Evolutionary conservation across 2,329 filamentous ascomycete species (phyloP).

Genomic region (Colletotrichum eremochloae): DNA sequence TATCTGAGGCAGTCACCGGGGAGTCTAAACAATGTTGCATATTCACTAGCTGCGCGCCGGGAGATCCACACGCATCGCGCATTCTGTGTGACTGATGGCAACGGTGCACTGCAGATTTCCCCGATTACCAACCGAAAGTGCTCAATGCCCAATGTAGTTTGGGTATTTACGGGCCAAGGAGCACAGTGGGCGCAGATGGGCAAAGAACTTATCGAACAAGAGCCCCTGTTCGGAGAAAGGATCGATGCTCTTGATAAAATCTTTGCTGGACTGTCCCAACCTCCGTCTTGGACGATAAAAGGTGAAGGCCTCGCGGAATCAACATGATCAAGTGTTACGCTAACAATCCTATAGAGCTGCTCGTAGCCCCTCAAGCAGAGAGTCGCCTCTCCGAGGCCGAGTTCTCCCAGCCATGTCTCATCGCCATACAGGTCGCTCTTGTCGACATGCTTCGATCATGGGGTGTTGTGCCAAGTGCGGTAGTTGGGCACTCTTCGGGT

Average conservation of each 20-base stretch:
- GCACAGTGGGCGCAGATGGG: slow-evolving; percentile 44
- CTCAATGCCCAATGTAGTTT: slow-evolving; percentile 8
- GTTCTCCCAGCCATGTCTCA: slow-evolving; percentile 59
- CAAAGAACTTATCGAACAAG: slow-evolving; percentile 31
- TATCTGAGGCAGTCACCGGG: slow-evolving; percentile 30
- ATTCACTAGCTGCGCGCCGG: slow-evolving; percentile 41
- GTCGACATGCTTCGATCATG: slow-evolving; percentile 52
- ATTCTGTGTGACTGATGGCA: slow-evolving; percentile 37
- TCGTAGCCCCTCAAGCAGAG: slow-evolving; percentile 25
- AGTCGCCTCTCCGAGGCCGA: slow-evolving; percentile 48
- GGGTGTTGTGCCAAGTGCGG: slow-evolving; percentile 48
- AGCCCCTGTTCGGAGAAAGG: slow-evolving; percentile 23
- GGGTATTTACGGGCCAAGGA: slow-evolving; percentile 44
- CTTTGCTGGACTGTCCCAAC: slow-evolving; percentile 15
- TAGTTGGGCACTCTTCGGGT: slow-evolving; percentile 56
- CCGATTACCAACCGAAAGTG: slow-evolving; percentile 34
- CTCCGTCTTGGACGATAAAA: slow-evolving; percentile 35
- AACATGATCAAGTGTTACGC: not conserved
- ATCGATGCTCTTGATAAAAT: slow-evolving; percentile 41
- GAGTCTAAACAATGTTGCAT: slow-evolving; percentile 40
- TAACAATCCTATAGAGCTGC: slow-evolving; percentile 46
- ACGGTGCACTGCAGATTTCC: slow-evolving; percentile 29
- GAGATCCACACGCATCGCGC: slow-evolving; percentile 41
- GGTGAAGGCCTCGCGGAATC: slow-evolving; percentile 2
- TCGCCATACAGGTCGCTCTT: slow-evolving; percentile 64